phyloP scores from a whole-genome alignment of 1,284 basidiomycete species.

The Pyrrhoderma lamaoense region DNA sequence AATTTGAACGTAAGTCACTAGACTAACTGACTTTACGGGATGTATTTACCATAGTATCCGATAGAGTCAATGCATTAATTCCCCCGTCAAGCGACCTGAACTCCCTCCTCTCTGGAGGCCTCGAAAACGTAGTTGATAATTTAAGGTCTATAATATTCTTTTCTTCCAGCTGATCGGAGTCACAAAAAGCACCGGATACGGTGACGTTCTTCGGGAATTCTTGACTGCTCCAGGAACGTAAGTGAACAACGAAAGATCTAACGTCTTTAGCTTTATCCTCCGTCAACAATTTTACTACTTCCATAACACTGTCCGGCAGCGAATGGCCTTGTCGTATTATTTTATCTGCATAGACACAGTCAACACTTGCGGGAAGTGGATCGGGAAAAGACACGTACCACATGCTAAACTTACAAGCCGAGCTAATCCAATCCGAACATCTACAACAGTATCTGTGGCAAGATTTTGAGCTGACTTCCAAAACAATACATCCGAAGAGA shows the following conservation, averaged over 20 bases:
- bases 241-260: constrained; percentile 31
- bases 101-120: constrained; percentile 26
- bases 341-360: constrained; percentile 18
- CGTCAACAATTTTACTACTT: constrained; percentile 36
- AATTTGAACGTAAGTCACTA: too few species aligned
- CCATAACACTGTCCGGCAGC: constrained; percentile 24
- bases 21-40: too few species aligned
- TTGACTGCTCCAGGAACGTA: constrained; percentile 13
- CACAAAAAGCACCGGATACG: too few species aligned
- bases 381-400: constrained; percentile 33
- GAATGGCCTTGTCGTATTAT: constrained; percentile 13
- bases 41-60: too few species aligned
- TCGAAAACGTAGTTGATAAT: constrained; percentile 26
- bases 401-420: constrained; percentile 53
- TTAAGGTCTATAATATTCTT: too few species aligned
- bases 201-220: too few species aligned
- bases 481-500: constrained; percentile 48
- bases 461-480: constrained; percentile 54
- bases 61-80: neutral
- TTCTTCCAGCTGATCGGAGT: too few species aligned
- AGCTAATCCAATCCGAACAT: constrained; percentile 83
- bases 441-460: constrained; percentile 67
- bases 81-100: neutral
- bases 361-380: neutral
- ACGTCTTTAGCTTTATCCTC: constrained; percentile 46